Evolutionary conservation across 306 rosid species (phyloP), one percentile per base, ranked within the genome.

Genomic region (Vachellia pachyceras): DNA sequence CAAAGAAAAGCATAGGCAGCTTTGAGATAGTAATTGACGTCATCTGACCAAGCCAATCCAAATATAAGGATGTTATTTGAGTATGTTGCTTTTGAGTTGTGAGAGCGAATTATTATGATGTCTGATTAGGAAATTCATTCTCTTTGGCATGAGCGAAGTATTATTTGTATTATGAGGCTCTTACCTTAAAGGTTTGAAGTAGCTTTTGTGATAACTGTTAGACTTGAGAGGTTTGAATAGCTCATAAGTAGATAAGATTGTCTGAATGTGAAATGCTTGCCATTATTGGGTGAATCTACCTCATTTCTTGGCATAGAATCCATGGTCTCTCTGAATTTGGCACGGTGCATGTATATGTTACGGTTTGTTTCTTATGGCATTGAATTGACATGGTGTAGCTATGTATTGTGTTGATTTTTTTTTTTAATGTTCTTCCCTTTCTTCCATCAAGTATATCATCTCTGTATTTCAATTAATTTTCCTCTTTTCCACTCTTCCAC

Each of bases 271-370:
- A 35, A 18, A 74, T 73, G 50, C 25, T 79, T 84, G 44, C 45
- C n/a, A 4, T 79, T 40, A 46, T 70, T 74, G 75, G 77, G 17
- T 75, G 40, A 22, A 50, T 3, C 3, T 20, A 20, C 69, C 69
- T 74, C 77, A n/a, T 83, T 75, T 49, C 44, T 40, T 79, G 52
- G 11, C 37, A 60, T 70, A 23, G 77, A 63, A 70, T 69, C 41
- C 23, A 10, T 76, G 13, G 35, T 61, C 65, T 69, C 23, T 75
- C 68, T 47, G 11, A 44, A 15, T 60, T 35, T 41, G 44, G 64
- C 50, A 35, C 77, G 69, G 18, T 47, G 63, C 78, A 61, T 46
- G 14, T 68, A 79, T 52, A 57, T 37, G 18, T 75, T 58, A 9
- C 77, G 49, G 35, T 22, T 42, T 69, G 22, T 46, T 23, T 63